phyloP scores from a whole-genome alignment of 2,329 filamentous ascomycete genomes.

The Chalaropsis ovoidea region DNA sequence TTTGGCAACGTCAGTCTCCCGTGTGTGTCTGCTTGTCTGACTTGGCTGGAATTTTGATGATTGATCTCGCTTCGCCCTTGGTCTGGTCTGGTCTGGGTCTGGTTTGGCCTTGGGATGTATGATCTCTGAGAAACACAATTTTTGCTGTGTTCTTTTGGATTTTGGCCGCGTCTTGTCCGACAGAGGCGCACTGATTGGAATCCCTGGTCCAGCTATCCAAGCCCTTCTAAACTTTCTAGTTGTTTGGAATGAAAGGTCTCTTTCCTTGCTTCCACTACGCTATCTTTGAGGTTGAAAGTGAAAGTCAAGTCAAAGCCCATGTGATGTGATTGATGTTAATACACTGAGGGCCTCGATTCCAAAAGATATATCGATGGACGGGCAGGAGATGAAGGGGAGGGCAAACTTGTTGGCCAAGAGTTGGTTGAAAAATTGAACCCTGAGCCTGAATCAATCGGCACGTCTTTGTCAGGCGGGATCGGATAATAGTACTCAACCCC shows the following conservation, averaged over 20 bases:
- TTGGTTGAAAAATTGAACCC: slow-evolving; percentile 11
- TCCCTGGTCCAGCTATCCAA: slow-evolving; percentile 15
- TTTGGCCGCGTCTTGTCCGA: slow-evolving; percentile 21
- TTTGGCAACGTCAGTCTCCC: slow-evolving; percentile 6
- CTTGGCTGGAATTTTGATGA: too few species aligned
- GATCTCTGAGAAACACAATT: slow-evolving; percentile 11
- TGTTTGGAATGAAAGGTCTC: slow-evolving; percentile 4
- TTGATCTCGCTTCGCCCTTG: too few species aligned
- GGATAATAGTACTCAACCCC: slow-evolving; percentile 7
- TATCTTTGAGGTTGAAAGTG: neutral
- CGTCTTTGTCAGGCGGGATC: slow-evolving; percentile 9
- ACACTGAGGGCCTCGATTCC: neutral
- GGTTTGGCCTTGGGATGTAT: slow-evolving; percentile 16
- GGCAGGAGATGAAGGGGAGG: neutral
- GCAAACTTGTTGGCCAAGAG: neutral
- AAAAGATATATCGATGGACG: neutral
- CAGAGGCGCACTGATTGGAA: slow-evolving; percentile 18
- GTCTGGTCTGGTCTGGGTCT: neutral
- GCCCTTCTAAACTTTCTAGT: slow-evolving; percentile 12
- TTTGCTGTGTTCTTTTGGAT: slow-evolving; percentile 15
- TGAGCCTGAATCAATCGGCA: slow-evolving; percentile 7
- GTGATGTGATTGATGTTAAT: neutral
- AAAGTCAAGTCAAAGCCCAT: neutral
- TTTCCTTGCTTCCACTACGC: slow-evolving; percentile 7
- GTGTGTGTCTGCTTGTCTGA: neutral